Base-by-base conservation (phyloP, 1,284 basidiomycete genomes). In the Apiotrichum gamsii region DNA sequence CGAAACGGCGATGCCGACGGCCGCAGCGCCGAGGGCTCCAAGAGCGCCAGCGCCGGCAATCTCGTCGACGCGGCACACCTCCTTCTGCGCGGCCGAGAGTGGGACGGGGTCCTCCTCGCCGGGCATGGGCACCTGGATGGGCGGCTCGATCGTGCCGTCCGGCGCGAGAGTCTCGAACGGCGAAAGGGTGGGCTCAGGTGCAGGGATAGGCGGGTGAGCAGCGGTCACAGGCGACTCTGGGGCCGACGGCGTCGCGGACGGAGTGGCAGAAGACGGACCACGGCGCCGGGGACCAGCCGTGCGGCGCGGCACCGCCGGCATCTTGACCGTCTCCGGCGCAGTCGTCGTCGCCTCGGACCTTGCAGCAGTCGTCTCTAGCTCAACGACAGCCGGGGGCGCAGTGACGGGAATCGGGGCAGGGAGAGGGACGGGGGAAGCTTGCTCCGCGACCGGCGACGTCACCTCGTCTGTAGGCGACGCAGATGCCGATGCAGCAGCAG, bases 1-100 rank as follows among this genome's bases (percentile, higher is more conserved):
- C 1, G 51, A 49, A n/a, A 70, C 39, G 5, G 71, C 65, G 18
- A 73, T 71, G 2, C 71, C 71, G 19, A 67, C 67, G 2, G 58
- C 60, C 20, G 46, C 43, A 1, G 69, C 71, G 8, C 71, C 71
- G 24, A 62, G 58, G 0, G 60, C 56, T 13, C 69, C 71, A 5
- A 47, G 49, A 0, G 40, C 35, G 3, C 67, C 63, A 11, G 39
- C 31, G 4, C 65, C 71, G 4, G 51, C 44, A 24, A 59, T 45
- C 41, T 65, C 69, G 4, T 57, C 46, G 23, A 15, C 6, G 3
- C 29, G 23, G 19, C 20, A 28, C 18, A 29, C 15, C 25, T 47
- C 24, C 23, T 21, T 24, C 43, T 50, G 15, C 23, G 43, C 45
- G 4, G n/a, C 35, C 1, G 39, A 43, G 14, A 31, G 31, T 8